Percentiles rank a stretch among this genome's conserved stretches.
phyloP scores from a whole-genome alignment of 2,329 filamentous ascomycete species.

The Fusarium foetens region DNA sequence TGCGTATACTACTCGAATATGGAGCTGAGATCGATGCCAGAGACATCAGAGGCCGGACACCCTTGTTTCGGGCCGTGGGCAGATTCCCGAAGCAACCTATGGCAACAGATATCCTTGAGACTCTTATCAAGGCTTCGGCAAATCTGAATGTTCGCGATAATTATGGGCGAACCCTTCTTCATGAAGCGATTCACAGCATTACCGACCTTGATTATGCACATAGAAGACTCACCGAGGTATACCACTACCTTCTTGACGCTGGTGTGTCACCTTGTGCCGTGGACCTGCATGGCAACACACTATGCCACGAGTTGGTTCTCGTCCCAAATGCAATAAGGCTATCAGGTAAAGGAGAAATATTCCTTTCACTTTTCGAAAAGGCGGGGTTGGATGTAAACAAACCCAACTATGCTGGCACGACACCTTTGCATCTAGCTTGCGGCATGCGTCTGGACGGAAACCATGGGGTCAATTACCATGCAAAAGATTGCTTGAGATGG shows the following conservation, averaged over 20 bases:
- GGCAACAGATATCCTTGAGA: not conserved
- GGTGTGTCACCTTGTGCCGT: slow-evolving; percentile 12
- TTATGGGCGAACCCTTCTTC: slow-evolving; percentile 17
- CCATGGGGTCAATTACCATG: not conserved
- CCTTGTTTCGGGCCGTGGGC: slow-evolving; percentile 7
- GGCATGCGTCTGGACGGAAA: not conserved
- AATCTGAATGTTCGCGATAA: slow-evolving; percentile 1
- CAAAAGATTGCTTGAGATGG: slow-evolving; percentile 4
- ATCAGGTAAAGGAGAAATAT: not conserved
- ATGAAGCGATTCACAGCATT: slow-evolving; percentile 6
- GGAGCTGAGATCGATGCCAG: slow-evolving; percentile 14
- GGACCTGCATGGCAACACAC: slow-evolving; percentile 31
- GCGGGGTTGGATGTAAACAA: slow-evolving; percentile 16
- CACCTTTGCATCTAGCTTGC: slow-evolving; percentile 27
- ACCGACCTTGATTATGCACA: not conserved
- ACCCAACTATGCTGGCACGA: slow-evolving; percentile 19
- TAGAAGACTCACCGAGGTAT: not conserved
- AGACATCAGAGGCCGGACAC: slow-evolving; percentile 15
- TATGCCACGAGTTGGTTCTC: slow-evolving; percentile 26
- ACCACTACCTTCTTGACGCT: slow-evolving; percentile 14
- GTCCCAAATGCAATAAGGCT: not conserved
- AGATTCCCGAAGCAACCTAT: not conserved
- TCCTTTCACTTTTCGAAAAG: slow-evolving; percentile 1
- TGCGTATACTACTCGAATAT: not conserved
- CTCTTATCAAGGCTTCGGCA: slow-evolving; percentile 9